Conservation (phyloP, 495 filamentous ascomycete genomes). For the Podospora sp. region DNA sequence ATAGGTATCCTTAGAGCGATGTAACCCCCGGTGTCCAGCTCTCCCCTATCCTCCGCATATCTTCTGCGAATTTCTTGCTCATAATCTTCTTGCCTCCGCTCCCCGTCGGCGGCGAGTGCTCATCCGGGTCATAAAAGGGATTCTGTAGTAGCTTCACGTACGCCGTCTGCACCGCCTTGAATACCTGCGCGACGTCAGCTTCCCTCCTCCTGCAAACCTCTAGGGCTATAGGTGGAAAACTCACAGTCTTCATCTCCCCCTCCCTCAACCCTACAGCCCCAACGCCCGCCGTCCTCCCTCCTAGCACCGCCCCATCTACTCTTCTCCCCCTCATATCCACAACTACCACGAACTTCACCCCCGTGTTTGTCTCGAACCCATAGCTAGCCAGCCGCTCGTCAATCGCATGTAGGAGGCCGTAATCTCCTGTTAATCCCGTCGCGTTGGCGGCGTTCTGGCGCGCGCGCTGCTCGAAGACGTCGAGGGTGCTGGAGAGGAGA, state of each 20-base stretch:
- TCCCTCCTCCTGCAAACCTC: conserved; percentile 29
- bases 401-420: conserved; percentile 85
- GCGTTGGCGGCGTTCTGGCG: conserved; percentile 63
- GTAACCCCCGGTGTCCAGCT: conserved; percentile 61
- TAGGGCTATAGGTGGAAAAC: no score
- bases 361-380: conserved; percentile 97
- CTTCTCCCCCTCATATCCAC: conserved; percentile 78
- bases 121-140: conserved; percentile 91
- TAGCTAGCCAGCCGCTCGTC: conserved; percentile 91
- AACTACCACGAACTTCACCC: conserved; percentile 82
- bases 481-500: conserved; percentile 84
- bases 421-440: conserved; percentile 67
- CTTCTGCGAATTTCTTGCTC: conserved; percentile 76
- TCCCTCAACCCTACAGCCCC: conserved; percentile 66
- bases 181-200: conserved; percentile 60
- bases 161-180: conserved; percentile 85
- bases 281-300: conserved; percentile 27
- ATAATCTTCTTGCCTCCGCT: conserved; percentile 69
- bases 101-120: conserved; percentile 61
- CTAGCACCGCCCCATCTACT: conserved; percentile 32
- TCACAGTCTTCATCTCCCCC: conserved; percentile 74
- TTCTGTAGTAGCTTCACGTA: conserved; percentile 90
- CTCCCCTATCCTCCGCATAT: conserved; percentile 84
- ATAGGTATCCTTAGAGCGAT: conserved; percentile 32
- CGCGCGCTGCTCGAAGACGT: conserved; percentile 83